Evolutionary conservation across 768 basidiomycete species (phyloP), one percentile per base, ranked within the genome.

Genomic region (Amanita rimosa): DNA sequence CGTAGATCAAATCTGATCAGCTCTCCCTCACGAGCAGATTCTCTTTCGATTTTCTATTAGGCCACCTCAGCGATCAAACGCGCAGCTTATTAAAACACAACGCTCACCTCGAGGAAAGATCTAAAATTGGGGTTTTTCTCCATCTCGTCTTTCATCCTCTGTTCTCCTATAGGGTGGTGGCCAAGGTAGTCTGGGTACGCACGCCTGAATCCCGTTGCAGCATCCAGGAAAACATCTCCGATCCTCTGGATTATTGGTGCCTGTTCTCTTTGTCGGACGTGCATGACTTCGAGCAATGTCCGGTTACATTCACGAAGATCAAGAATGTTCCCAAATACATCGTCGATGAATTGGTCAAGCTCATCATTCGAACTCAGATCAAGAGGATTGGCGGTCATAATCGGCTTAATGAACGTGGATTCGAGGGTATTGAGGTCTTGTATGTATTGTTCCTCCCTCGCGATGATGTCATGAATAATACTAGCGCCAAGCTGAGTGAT

Each of bases 101-200:
- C 16, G 49, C 74, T 70, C 54, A 89, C 91, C 78, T 94, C 90
- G 26, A 95, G 69, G 60, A 95, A 93, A 22, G 85, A 64, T 38
- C 87, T 71, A 59, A 97, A 88, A 50, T 89, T 81, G 0, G 82
- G 70, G 62, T 97, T 97, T 38, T 68, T 69, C 46, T 92, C 89
- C 44, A 81, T 63, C 66, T 97, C 95, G 24, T 93, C 87, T 62
- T 85, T 86, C 62, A 97, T 68, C 48, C 82, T 68, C 62, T 85
- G 86, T 62, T 94, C 92, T 0, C 91, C 94, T 6, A 83, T 64
- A 0, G 93, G 91, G 37, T 92, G 74, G 59, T 86, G 82, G 3
- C 87, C 89, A n/a, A 89, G 74, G 54, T 94, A 96, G 5, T 71
- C 73, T 0, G 91, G 87, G 61, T 98, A 98, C 2, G 83, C 80